Conservation (phyloP, 2,329 filamentous ascomycete species). For the Clonostachys solani region DNA sequence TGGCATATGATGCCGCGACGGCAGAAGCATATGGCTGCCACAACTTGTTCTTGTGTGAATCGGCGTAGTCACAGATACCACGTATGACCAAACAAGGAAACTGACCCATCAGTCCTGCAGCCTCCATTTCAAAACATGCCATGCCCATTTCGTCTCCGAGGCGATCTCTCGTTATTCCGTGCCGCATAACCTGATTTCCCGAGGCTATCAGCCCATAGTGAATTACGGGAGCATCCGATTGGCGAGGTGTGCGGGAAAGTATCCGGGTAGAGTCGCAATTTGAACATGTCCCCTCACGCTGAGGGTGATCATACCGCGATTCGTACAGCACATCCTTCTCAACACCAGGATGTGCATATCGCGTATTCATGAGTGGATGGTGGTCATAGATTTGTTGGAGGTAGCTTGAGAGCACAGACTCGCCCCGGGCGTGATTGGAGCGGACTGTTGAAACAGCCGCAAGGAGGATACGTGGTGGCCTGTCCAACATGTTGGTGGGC, state of each 20-base stretch:
- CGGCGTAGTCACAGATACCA: conserved; percentile 27
- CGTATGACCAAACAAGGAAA: conserved; percentile 23
- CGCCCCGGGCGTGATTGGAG: background rate
- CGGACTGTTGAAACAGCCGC: background rate
- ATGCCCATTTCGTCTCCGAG: conserved; percentile 12
- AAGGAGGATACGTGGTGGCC: background rate
- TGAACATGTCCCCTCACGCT: background rate
- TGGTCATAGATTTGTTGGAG: background rate
- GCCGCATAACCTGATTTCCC: background rate
- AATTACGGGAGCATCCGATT: background rate
- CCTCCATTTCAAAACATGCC: conserved; percentile 18
- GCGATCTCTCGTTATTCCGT: conserved; percentile 19
- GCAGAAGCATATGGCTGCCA: conserved; percentile 27
- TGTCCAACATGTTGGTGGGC: background rate
- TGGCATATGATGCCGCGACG: conserved; percentile 16
- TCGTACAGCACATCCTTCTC: background rate
- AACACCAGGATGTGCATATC: background rate
- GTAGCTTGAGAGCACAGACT: background rate
- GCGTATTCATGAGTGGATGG: background rate
- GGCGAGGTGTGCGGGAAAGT: background rate
- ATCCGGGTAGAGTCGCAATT: background rate
- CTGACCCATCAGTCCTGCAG: conserved; percentile 9
- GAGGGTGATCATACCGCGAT: background rate
- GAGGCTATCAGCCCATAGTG: conserved; percentile 26
- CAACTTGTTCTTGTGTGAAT: conserved; percentile 24